phyloP scores from a whole-genome alignment of 164 flowering plant genomes.

The Liquidambar formosana region DNA sequence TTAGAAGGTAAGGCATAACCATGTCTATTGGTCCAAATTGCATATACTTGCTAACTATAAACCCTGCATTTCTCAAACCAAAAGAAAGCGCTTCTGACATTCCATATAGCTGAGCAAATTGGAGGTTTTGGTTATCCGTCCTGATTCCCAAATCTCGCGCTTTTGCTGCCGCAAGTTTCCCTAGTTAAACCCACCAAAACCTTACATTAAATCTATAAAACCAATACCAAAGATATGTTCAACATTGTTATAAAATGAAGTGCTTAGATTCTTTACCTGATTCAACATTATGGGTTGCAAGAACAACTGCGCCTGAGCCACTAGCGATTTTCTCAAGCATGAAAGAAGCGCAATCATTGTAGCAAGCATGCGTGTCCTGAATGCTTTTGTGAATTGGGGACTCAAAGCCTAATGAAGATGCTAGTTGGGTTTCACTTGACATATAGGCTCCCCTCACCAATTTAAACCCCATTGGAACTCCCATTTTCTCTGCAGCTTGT shows the following conservation, averaged over 20 bases:
- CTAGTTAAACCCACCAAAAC: conserved; percentile 28
- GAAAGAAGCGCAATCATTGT: conserved; percentile 61
- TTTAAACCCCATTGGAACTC: conserved; percentile 70
- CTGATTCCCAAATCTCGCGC: conserved; percentile 65
- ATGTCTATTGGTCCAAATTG: conserved; percentile 84
- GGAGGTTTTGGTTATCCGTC: conserved; percentile 53
- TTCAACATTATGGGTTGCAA: conserved; percentile 85
- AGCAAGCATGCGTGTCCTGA: conserved; percentile 69
- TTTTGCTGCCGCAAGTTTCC: conserved; percentile 58
- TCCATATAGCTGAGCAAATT: conserved; percentile 92
- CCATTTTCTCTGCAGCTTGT: conserved; percentile 63
- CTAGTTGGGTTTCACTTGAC: conserved; percentile 60
- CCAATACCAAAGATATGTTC: no score
- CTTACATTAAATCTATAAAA: neutral
- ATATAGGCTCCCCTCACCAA: conserved; percentile 92
- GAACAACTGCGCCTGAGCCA: conserved; percentile 57
- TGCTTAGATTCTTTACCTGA: conserved; percentile 56
- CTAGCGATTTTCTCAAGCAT: conserved; percentile 64
- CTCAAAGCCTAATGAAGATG: conserved; percentile 54
- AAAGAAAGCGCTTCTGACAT: conserved; percentile 86
- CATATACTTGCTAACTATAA: conserved; percentile 86
- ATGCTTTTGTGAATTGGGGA: conserved; percentile 77
- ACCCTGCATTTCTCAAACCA: conserved; percentile 78
- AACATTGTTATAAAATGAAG: no score
- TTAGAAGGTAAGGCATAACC: conserved; percentile 79